phyloP scores from a whole-genome alignment of 257 asterid genomes.

The Rauvolfia tetraphylla region DNA sequence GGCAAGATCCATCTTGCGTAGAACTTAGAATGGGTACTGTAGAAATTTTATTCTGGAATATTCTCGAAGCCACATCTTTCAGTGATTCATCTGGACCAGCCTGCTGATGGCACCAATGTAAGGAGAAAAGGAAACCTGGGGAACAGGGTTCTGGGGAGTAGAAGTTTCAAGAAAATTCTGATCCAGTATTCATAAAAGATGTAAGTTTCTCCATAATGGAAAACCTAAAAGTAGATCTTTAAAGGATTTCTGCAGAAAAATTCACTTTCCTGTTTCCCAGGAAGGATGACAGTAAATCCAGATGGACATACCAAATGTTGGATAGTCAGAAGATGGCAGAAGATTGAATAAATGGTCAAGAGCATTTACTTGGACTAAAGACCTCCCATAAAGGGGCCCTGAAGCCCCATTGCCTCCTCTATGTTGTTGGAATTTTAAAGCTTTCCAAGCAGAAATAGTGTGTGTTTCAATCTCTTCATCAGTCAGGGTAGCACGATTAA shows the following conservation, averaged over 20 bases:
- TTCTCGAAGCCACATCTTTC: conserved; percentile 47
- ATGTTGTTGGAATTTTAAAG: conserved; percentile 38
- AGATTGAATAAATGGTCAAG: not conserved
- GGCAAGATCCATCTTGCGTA: conserved; percentile 41
- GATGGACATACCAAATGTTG: not conserved
- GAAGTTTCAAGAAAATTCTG: not conserved
- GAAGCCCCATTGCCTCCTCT: conserved; percentile 26
- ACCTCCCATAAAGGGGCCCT: conserved; percentile 35
- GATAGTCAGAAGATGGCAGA: conserved; percentile 9
- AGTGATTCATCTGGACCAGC: conserved; percentile 69
- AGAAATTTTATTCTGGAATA: conserved; percentile 54
- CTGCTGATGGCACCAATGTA: conserved; percentile 33
- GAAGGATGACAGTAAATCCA: not conserved
- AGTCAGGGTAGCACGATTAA: conserved; percentile 35
- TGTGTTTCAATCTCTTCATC: conserved; percentile 42
- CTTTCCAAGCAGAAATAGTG: conserved; percentile 66
- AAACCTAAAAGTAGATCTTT: not conserved
- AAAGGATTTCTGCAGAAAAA: not conserved
- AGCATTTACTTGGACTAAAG: conserved; percentile 54
- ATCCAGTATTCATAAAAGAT: not conserved
- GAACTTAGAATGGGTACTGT: conserved; percentile 53
- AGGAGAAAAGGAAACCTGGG: not conserved
- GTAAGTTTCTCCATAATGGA: not conserved
- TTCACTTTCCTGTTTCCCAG: not conserved
- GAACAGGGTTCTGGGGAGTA: not conserved